phyloP scores from a whole-genome alignment of 257 asterid genomes.

The Phtheirospermum japonicum region DNA sequence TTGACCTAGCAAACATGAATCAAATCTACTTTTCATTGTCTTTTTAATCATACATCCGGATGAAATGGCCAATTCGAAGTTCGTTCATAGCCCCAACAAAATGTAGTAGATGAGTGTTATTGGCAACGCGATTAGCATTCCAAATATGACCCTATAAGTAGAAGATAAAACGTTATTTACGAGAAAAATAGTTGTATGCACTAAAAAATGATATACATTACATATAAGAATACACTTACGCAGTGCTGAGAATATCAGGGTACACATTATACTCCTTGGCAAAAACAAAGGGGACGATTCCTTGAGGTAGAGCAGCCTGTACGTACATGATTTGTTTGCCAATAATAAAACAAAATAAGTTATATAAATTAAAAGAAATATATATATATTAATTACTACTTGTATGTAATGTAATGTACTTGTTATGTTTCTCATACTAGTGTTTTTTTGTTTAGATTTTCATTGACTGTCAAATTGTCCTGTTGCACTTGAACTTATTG shows the following conservation, averaged over 20 bases:
- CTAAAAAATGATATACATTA: not conserved
- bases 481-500: conserved; percentile 31
- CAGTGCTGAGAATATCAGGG: conserved; percentile 61
- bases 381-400: not conserved
- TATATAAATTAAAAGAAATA: not conserved
- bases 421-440: not conserved
- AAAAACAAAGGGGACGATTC: conserved; percentile 61
- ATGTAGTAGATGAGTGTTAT: conserved; percentile 57
- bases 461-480: conserved; percentile 30
- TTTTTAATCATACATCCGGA: not conserved
- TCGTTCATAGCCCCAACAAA: conserved; percentile 47
- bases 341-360: not conserved
- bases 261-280: conserved; percentile 61
- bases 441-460: conserved; percentile 7
- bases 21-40: conserved; percentile 14
- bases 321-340: no score
- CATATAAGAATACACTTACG: conserved; percentile 30
- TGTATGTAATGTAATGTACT: not conserved
- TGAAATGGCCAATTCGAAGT: not conserved
- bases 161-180: no score
- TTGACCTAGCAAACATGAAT: conserved; percentile 37
- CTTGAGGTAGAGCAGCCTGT: conserved; percentile 67
- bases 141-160: conserved; percentile 57
- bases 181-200: no score
- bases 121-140: conserved; percentile 57